Percentiles rank a stretch among this genome's conserved stretches.
phyloP scores from a whole-genome alignment of 1,284 basidiomycete species.

The Laetiporus sulphureus region DNA sequence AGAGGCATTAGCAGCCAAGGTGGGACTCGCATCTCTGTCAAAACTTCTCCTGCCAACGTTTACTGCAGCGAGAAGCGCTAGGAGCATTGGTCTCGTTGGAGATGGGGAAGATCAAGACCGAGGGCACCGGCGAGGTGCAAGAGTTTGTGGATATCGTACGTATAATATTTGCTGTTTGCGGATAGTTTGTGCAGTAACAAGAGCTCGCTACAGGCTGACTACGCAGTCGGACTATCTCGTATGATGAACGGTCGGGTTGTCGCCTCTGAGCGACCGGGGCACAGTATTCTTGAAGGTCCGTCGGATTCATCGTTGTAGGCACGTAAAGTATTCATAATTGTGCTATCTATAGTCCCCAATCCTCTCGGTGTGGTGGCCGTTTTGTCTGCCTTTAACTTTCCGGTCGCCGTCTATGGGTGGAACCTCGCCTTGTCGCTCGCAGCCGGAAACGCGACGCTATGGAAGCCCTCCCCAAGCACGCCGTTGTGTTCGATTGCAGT shows the following conservation, averaged over 20 bases:
- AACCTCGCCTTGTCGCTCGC: constrained; percentile 87
- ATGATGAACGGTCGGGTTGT: constrained; percentile 89
- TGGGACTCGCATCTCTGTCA: constrained; percentile 23
- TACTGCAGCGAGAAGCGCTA: constrained; percentile 62
- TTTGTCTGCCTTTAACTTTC: constrained; percentile 92
- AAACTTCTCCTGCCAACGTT: constrained; percentile 5
- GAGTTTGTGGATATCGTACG: constrained; percentile 90
- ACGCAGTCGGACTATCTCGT: constrained; percentile 79
- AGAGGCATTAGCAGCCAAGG: constrained; percentile 76
- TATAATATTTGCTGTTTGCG: constrained; percentile 1
- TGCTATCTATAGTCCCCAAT: constrained; percentile 63
- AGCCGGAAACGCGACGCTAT: constrained; percentile 89
- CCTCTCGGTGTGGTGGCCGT: constrained; percentile 92
- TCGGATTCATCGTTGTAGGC: background rate
- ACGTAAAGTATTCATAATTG: background rate
- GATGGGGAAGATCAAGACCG: constrained; percentile 95
- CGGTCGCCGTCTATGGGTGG: constrained; percentile 88
- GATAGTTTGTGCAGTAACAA: too few relatives aligned
- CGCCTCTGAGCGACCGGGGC: constrained; percentile 83
- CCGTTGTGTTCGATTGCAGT: constrained; percentile 85
- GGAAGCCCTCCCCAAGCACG: constrained; percentile 92
- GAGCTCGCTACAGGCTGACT: constrained; percentile 44
- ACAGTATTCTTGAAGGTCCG: constrained; percentile 81
- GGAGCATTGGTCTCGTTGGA: constrained; percentile 84
- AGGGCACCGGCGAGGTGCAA: constrained; percentile 90